phyloP scores from a whole-genome alignment of 2,329 filamentous ascomycete genomes.

The Colletotrichum liaoningense region DNA sequence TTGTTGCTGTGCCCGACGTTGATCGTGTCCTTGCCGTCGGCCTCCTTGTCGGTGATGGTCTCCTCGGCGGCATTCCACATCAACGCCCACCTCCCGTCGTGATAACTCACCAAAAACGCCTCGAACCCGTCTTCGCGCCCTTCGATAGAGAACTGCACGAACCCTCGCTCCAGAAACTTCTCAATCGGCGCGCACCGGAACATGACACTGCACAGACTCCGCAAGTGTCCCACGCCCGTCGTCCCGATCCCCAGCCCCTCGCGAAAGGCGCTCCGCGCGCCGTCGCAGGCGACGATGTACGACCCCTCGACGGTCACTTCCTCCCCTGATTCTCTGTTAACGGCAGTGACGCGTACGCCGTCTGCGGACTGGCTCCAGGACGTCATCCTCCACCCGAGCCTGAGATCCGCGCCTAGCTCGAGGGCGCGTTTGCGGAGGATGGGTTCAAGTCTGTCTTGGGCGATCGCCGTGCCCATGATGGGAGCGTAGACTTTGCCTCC shows the following conservation, averaged over 20 bases:
- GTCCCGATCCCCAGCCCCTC: conserved; percentile 42
- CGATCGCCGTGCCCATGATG: conserved; percentile 42
- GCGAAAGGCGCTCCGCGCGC: conserved; percentile 43
- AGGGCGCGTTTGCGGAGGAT: conserved; percentile 47
- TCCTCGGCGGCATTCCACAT: conserved; percentile 14
- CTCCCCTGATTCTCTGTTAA: background rate
- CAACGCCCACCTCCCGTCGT: conserved; percentile 39
- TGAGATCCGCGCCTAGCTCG: conserved; percentile 47
- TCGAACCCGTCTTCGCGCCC: conserved; percentile 40
- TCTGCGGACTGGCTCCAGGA: conserved; percentile 39
- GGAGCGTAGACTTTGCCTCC: conserved; percentile 32
- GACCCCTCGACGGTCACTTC: conserved; percentile 42
- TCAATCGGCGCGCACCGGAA: conserved; percentile 45
- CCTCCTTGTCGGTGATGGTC: background rate
- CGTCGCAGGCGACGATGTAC: conserved; percentile 54
- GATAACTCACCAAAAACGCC: conserved; percentile 41
- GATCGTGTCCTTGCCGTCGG: background rate
- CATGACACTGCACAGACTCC: conserved; percentile 48
- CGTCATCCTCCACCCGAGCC: conserved; percentile 47
- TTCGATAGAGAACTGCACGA: conserved; percentile 47
- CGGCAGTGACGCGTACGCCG: conserved; percentile 1
- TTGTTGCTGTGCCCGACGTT: background rate
- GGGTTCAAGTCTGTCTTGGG: conserved; percentile 54
- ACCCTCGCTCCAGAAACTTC: conserved; percentile 44
- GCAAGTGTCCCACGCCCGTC: conserved; percentile 44